Conservation (phyloP, 768 basidiomycete species). For the Hygrocybe coccinea region DNA sequence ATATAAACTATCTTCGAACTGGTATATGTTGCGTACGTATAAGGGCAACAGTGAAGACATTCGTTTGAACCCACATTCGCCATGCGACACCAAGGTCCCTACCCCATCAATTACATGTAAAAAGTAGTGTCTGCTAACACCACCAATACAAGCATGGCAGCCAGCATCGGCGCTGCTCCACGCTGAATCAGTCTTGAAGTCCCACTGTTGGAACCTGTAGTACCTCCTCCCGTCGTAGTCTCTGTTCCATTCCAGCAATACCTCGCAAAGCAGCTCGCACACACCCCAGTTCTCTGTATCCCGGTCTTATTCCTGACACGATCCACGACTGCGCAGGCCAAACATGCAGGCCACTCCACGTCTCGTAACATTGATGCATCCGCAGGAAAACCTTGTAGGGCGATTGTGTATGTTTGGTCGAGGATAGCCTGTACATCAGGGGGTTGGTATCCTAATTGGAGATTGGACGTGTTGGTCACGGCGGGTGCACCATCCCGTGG, state of each 20-base stretch:
- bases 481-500: constrained; percentile 34
- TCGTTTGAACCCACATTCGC: no score
- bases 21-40: no score
- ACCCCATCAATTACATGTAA: no score
- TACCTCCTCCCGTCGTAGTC: neutral
- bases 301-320: constrained; percentile 25
- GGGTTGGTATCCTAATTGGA: constrained; percentile 40
- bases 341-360: constrained; percentile 47
- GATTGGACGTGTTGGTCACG: constrained; percentile 37
- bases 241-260: constrained; percentile 25
- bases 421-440: constrained; percentile 40
- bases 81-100: no score
- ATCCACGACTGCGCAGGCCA: constrained; percentile 46
- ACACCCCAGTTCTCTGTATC: constrained; percentile 24
- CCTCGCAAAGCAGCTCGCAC: constrained; percentile 24
- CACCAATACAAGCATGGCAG: neutral
- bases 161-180: neutral
- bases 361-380: constrained; percentile 40
- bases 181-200: no score
- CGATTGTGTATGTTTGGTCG: constrained; percentile 39
- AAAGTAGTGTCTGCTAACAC: neutral
- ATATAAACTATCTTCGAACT: no score
- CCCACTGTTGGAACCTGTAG: neutral
- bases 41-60: no score
- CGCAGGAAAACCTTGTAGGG: constrained; percentile 35